Evolutionary conservation across 2,329 filamentous ascomycete species (phyloP), one percentile per base, ranked within the genome.

Genomic region (Coniosporium tulheliwenetii): DNA sequence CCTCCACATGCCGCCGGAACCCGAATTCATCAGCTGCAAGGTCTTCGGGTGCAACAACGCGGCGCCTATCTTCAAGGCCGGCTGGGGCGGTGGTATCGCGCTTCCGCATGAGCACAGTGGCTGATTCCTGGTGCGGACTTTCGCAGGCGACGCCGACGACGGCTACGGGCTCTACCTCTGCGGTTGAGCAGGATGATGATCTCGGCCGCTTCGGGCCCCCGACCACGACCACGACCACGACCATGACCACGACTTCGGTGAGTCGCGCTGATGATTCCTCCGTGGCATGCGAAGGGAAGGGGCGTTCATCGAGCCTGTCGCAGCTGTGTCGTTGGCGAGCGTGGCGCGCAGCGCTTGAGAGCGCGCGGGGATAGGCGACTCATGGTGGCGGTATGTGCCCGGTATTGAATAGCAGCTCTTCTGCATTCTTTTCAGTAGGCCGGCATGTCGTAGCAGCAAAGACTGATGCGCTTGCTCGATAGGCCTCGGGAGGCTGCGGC

Each of bases 1-100:
- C 41, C 41, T 9, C 46, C 45, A 39, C 48, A 50, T 36, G 48
- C 47, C 34, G 33, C 38, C 30, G 46, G 45, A 30, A 45, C 40
- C 31, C 49, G 49, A 39, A 10, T 30, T 10, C 37, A 39, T 39
- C 37, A 39, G 16, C 3, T 39, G 37, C 37, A 39, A 39, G 29
- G 37, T 39, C 13, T 39, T 39, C 30, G 37, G 37, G 10, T 39
- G 37, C 37, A 26, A 39, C 37, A 16, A 8, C 12, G 30, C 14
- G n/a, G 30, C 39, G 7, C 32, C 12, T 10, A 9, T 39, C 37
- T n/a, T 10, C 29, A 14, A 10, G n/a, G 19, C 19, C 10, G 26
- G n/a, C 10, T 26, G 19, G 19, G 19, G 19, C 19, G 19, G 19
- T 26, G 19, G 19, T 26, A 26, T 26, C 19, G 19, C 19, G 19